Base-by-base conservation (phyloP, 2,329 filamentous ascomycete genomes). In the Pseudodiploospora longispora region DNA sequence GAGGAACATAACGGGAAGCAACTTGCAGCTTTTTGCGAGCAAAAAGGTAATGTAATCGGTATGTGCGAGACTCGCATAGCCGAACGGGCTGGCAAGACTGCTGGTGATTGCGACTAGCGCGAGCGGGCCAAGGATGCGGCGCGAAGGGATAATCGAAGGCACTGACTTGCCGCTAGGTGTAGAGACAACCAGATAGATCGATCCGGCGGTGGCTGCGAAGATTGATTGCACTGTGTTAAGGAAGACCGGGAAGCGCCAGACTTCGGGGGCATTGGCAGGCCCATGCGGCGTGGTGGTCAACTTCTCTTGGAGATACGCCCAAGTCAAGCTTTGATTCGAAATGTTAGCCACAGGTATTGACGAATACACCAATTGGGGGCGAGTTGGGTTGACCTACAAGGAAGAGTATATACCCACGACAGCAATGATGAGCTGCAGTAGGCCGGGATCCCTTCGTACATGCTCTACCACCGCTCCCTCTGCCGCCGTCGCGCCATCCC, bases 31-130 rank as follows among this genome's bases (percentile, higher is more conserved):
- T 69, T 98, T 97, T 55, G 93, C 91, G 36, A 98, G 84, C 55
- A 96, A 87, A 68, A 95, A 97, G 30, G 93, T 96, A 59, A 97
- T 87, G 68, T 97, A 97, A 76, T 97, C 93, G 66, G 97, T 89
- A 64, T 97, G 89, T 33, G 85, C 82, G 41, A 97, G 81, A 47
- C 82, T 85, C 40, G 93, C 90, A 67, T 97, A 97, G 55, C 91
- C 93, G 59, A 96, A 96, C 3, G 91, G 91, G n/a, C 85, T 89
- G 34, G 91, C 89, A 42, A 97, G 83, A 4, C 87, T 89, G 56
- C 82, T 85, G 4, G 89, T 95, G 44, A 96, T 67, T 53, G 89
- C 87, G 47, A 98, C 88, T 47, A 97, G 79, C 48, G 87, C 65
- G 38, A 98, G 76, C 5, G 91, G 89, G 34, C 76, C 67, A 45